phyloP scores from a whole-genome alignment of 805 yeast species.

The Diddensiella santjacobensis region DNA sequence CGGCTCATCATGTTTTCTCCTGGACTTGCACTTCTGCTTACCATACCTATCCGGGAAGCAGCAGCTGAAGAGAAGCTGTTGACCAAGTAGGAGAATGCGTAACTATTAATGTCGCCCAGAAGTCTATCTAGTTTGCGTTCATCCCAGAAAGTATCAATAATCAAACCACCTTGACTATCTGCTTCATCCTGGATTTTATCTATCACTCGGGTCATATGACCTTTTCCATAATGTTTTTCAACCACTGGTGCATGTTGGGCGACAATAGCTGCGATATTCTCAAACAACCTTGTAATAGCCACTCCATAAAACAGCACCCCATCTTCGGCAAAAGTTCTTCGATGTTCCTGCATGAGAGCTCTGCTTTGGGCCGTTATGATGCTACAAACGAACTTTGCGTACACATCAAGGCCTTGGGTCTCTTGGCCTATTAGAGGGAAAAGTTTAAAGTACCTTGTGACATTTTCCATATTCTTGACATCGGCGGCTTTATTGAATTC shows the following conservation, averaged over 20 bases:
- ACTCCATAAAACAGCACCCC: conserved; percentile 36
- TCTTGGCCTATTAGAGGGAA: conserved; percentile 82
- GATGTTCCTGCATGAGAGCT: conserved; percentile 42
- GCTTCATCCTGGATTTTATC: conserved; percentile 78
- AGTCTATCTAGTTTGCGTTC: conserved; percentile 55
- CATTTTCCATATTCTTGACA: conserved; percentile 56
- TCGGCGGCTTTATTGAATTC: conserved; percentile 72
- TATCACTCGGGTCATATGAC: conserved; percentile 58
- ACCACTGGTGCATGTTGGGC: conserved; percentile 84
- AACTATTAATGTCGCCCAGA: conserved; percentile 51
- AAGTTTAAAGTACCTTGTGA: conserved; percentile 76
- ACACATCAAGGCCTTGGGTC: conserved; percentile 68
- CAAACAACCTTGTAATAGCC: conserved; percentile 53
- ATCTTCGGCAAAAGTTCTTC: conserved; percentile 2
- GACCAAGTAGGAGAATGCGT: conserved; percentile 49
- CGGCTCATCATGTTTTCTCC: neutral
- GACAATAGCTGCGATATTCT: conserved; percentile 77
- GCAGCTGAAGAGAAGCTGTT: conserved; percentile 27
- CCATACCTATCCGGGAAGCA: conserved; percentile 15
- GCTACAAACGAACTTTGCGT: conserved; percentile 81
- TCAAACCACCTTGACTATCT: conserved; percentile 87
- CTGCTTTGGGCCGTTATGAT: conserved; percentile 79
- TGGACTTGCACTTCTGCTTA: conserved; percentile 9
- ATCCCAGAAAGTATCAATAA: conserved; percentile 82
- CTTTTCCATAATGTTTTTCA: conserved; percentile 63